These are phyloP conservation scores for Heterobasidion parviporum DNA, from an alignment of 1,284 basidiomycete genomes.

Conservation along the genomic window DNA sequence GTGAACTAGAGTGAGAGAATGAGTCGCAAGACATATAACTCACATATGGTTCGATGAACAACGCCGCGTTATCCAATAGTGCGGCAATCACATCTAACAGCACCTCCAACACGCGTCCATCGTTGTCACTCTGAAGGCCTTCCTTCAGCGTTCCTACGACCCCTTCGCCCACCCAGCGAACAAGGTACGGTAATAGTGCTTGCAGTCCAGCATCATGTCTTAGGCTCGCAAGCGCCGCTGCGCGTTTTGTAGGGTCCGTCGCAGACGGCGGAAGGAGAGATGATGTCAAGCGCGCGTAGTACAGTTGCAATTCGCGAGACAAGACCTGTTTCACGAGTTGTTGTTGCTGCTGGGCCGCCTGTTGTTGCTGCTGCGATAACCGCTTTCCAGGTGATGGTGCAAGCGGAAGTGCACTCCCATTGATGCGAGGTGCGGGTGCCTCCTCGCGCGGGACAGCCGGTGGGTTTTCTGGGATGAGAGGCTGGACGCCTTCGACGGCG, in stretches of 20 bases:
- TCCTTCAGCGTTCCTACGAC: slow-evolving; percentile 64
- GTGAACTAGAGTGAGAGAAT: neutral
- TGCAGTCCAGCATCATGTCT: slow-evolving; percentile 88
- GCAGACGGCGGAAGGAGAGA: slow-evolving; percentile 64
- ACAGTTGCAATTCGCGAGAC: slow-evolving; percentile 91
- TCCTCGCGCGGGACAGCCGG: slow-evolving; percentile 63
- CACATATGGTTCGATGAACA: slow-evolving; percentile 97
- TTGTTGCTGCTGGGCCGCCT: slow-evolving; percentile 35
- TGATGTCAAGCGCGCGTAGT: slow-evolving; percentile 88
- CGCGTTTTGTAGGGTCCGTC: slow-evolving; percentile 55
- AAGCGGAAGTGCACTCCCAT: slow-evolving; percentile 19
- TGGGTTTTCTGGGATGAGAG: slow-evolving; percentile 94
- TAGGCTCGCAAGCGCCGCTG: slow-evolving; percentile 86
- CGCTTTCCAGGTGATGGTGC: slow-evolving; percentile 25
- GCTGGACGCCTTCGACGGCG: slow-evolving; percentile 96
- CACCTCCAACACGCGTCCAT: slow-evolving; percentile 66
- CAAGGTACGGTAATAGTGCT: slow-evolving; percentile 90
- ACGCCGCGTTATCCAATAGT: slow-evolving; percentile 73
- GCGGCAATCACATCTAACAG: slow-evolving; percentile 78
- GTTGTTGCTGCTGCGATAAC: slow-evolving; percentile 33
- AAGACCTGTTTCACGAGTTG: slow-evolving; percentile 85
- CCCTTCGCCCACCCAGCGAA: slow-evolving; percentile 91
- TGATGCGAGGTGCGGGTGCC: neutral
- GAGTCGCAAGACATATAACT: slow-evolving; percentile 26
- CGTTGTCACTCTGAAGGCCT: slow-evolving; percentile 47